Evolutionary conservation across 768 basidiomycete species (phyloP).

Genomic region (Saitozyma podzolica): DNA sequence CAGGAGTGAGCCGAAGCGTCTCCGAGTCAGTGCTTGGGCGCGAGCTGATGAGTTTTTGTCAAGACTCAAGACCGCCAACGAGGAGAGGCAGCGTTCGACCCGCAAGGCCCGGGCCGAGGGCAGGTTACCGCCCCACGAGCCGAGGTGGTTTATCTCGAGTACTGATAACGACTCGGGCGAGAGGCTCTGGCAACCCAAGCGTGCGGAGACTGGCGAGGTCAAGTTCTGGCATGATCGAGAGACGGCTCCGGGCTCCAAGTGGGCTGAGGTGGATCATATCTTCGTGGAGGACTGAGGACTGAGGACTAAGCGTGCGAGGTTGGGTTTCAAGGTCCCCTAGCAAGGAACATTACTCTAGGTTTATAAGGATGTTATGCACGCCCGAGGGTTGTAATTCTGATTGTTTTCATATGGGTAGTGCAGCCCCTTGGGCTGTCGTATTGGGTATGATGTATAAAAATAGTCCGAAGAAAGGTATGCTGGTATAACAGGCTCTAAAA

Average conservation of each 20-base stretch:
- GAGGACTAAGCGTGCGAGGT: no score
- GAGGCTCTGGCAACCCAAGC: conserved; percentile 75
- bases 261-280: conserved; percentile 75
- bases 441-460: no score
- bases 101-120: conserved; percentile 76
- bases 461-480: no score
- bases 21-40: background rate
- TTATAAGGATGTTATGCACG: no score
- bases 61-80: conserved; percentile 54
- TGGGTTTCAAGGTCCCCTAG: no score
- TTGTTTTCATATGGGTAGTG: no score
- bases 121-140: conserved; percentile 65
- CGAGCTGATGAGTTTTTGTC: conserved; percentile 3
- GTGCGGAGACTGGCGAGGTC: conserved; percentile 58
- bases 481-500: no score
- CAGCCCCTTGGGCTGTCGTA: no score
- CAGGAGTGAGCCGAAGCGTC: conserved; percentile 60
- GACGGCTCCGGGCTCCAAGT: conserved; percentile 54
- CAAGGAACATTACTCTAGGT: no score
- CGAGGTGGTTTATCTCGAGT: conserved; percentile 82
- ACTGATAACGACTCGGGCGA: conserved; percentile 88
- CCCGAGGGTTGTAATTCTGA: no score
- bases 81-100: conserved; percentile 76
- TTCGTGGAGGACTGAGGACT: conserved; percentile 55
- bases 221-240: conserved; percentile 86